Percentiles rank a stretch among this genome's conserved stretches.
Conservation (phyloP, 192 early-diverging fungal species). For the Dimargaris xerosporica region DNA sequence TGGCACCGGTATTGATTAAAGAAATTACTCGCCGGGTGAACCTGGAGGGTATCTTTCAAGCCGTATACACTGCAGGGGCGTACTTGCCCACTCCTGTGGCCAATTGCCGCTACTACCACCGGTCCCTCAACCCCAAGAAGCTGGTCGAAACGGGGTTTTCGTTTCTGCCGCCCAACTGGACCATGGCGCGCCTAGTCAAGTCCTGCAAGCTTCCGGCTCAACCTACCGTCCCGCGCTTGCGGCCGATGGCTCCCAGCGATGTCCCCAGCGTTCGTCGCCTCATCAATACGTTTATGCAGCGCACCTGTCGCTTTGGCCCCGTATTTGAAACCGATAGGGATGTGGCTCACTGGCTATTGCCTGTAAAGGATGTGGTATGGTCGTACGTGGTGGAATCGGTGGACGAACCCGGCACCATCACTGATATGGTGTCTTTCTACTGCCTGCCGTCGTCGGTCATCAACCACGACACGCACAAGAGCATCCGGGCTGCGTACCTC, state of each 20-base stretch:
- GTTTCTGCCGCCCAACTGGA: conserved; percentile 49
- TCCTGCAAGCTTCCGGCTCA: conserved; percentile 49
- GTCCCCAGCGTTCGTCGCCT: conserved; percentile 52
- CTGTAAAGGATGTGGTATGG: conserved; percentile 71
- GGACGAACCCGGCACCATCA: conserved; percentile 42
- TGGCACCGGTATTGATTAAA: conserved; percentile 92
- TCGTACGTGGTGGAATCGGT: conserved; percentile 82
- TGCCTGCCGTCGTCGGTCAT: conserved; percentile 85
- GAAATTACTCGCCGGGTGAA: conserved; percentile 92
- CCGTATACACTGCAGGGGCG: conserved; percentile 89
- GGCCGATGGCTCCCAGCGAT: conserved; percentile 67
- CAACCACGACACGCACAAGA: conserved; percentile 48
- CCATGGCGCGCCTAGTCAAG: conserved; percentile 56
- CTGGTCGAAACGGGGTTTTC: conserved; percentile 88
- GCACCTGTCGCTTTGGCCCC: conserved; percentile 48
- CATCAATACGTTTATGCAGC: conserved; percentile 56
- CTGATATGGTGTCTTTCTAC: conserved; percentile 92
- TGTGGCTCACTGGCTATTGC: conserved; percentile 81
- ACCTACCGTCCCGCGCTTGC: conserved; percentile 49
- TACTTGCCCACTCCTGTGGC: conserved; percentile 80
- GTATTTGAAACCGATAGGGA: conserved; percentile 66
- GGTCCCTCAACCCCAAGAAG: conserved; percentile 88
- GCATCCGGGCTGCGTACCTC: conserved; percentile 80
- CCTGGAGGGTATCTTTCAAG: conserved; percentile 89
- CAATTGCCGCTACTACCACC: conserved; percentile 78